phyloP scores from a whole-genome alignment of 2,329 filamentous ascomycete genomes.

The Epichloe sp. region DNA sequence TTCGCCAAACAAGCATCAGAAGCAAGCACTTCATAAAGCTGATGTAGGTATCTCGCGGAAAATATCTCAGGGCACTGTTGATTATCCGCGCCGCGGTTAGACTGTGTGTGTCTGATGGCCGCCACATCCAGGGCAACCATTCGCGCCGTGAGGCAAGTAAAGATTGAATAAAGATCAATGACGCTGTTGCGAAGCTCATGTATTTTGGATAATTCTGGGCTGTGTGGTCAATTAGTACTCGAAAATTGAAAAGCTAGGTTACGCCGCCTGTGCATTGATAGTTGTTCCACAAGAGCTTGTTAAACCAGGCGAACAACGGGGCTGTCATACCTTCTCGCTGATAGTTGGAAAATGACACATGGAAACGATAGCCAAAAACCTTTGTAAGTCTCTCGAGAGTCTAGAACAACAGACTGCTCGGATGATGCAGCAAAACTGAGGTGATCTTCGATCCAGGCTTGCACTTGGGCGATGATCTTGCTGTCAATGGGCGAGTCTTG shows the following conservation, averaged over 20 bases:
- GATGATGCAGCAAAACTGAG: constrained; percentile 26
- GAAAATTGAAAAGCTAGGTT: not conserved
- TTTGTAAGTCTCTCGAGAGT: constrained; percentile 30
- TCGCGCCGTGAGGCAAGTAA: constrained; percentile 36
- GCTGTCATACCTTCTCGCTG: constrained; percentile 26
- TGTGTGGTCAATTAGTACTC: constrained; percentile 1
- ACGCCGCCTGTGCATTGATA: not conserved
- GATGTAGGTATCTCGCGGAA: constrained; percentile 28
- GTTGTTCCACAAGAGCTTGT: not conserved
- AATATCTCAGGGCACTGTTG: constrained; percentile 14
- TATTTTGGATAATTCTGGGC: constrained; percentile 8
- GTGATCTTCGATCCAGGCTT: constrained; percentile 38
- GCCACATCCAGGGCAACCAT: constrained; percentile 36
- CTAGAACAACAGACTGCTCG: constrained; percentile 22
- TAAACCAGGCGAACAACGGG: not conserved
- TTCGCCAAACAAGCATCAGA: constrained; percentile 8
- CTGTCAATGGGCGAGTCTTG: constrained; percentile 31
- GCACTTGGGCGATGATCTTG: constrained; percentile 29
- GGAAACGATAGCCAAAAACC: constrained; percentile 41
- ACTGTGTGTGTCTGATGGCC: constrained; percentile 10
- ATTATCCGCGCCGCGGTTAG: constrained; percentile 1
- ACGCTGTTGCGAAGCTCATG: constrained; percentile 17
- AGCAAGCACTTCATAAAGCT: constrained; percentile 22
- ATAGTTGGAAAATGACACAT: constrained; percentile 27
- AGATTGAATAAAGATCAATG: constrained; percentile 25